phyloP scores from a whole-genome alignment of 1,284 basidiomycete species.

The Boletus sp. region DNA sequence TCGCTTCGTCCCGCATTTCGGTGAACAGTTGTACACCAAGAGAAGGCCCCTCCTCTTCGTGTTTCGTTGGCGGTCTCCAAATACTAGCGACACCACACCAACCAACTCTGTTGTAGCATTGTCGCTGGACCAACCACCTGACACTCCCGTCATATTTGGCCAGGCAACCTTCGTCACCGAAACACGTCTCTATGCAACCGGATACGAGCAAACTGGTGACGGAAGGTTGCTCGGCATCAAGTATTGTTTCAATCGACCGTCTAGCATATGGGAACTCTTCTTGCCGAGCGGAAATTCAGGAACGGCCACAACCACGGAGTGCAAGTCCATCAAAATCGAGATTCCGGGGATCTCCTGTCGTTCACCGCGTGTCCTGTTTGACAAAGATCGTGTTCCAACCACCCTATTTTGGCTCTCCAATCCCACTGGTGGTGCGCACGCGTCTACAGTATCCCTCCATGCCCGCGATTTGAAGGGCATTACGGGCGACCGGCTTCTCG shows the following conservation, averaged over 20 bases:
- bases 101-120: constrained; percentile 13
- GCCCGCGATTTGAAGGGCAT: constrained; percentile 32
- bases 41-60: constrained; percentile 49
- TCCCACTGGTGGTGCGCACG: constrained; percentile 56
- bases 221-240: constrained; percentile 58
- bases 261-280: constrained; percentile 51
- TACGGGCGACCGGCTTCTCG: constrained; percentile 13
- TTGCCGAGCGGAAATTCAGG: constrained; percentile 11
- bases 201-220: constrained; percentile 55
- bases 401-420: constrained; percentile 55
- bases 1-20: constrained; percentile 50
- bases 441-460: constrained; percentile 52
- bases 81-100: background rate
- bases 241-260: constrained; percentile 60
- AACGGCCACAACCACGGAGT: constrained; percentile 8
- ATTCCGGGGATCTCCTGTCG: constrained; percentile 45
- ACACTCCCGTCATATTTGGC: constrained; percentile 40
- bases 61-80: constrained; percentile 38
- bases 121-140: constrained; percentile 14
- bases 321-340: constrained; percentile 38
- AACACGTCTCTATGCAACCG: constrained; percentile 51
- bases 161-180: constrained; percentile 52
- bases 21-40: constrained; percentile 49
- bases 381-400: constrained; percentile 22
- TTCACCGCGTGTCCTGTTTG: constrained; percentile 49